Base-by-base conservation (phyloP, 148 eudicot genomes). In the Talinum fruticosum region DNA sequence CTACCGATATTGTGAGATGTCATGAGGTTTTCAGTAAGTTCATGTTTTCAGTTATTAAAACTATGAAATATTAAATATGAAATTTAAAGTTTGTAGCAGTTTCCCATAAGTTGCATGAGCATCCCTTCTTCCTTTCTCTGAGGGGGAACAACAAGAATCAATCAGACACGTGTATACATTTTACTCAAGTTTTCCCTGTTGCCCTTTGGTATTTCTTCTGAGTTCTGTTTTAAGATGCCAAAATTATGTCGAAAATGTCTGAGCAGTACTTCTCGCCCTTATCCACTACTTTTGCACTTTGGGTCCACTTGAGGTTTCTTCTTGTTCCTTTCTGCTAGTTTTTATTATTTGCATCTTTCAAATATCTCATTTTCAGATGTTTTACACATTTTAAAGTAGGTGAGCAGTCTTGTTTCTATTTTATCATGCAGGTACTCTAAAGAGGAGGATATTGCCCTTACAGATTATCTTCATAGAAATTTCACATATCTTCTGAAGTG, bases 401-500 rank as follows among this genome's bases (percentile, higher is more conserved):
- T n/a, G n/a, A n/a, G n/a, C n/a, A n/a, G n/a, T n/a, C 35, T n/a
- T 73, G 38, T 54, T n/a, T 51, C 18, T 75, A 29, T 41, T 47
- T 15, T 71, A n/a, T 75, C 75, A 65, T 71, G 79, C 85, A 92
- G 99, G 94, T 96, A 96, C 66, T 93, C 97, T 47, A 96, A 96
- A 90, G 99, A 96, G 83, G 97, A 96, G 88, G 86, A 80, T 49
- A 80, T 96, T 69, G 80, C 86, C 45, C 71, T 87, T 36, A 75
- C 84, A 51, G 92, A 88, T 29, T 87, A 85, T 75, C 41, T 68
- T 29, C 73, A 44, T 15, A 85, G 85, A 82, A 96, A 93, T 83
- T 96, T 91, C 82, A 88, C 92, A 0, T 91, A 87, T 80, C 96
- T 96, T 83, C 68, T 96, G 70, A 96, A 89, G 99, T 96, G 88